These are phyloP conservation scores for Yarrowia sp. DNA, from an alignment of 805 yeast genomes.

Conservation along the genomic window DNA sequence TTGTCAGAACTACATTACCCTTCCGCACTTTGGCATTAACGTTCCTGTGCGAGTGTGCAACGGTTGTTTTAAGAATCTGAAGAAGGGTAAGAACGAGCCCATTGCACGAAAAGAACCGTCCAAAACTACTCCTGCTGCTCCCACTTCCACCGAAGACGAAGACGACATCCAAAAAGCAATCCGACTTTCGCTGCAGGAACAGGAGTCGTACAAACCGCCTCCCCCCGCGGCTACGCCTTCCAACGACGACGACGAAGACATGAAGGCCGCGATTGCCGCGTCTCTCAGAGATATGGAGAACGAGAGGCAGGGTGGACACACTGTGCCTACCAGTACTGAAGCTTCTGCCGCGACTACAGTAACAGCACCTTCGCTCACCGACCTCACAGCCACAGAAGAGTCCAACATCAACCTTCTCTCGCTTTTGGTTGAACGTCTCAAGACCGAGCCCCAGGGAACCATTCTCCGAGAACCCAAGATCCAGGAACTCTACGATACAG, in stretches of 20 bases:
- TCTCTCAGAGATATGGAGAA: constrained; percentile 71
- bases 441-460: constrained; percentile 47
- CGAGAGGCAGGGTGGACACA: constrained; percentile 27
- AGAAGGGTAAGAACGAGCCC: constrained; percentile 30
- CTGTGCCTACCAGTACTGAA: background rate
- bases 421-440: constrained; percentile 56
- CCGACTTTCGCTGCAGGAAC: constrained; percentile 69
- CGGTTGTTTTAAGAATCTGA: constrained; percentile 68
- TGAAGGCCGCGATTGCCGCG: constrained; percentile 93
- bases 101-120: background rate
- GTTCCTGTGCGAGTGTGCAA: constrained; percentile 94
- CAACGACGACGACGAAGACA: constrained; percentile 78
- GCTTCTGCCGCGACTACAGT: background rate
- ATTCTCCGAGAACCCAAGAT: constrained; percentile 50
- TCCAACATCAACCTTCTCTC: constrained; percentile 67
- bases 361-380: constrained; percentile 30
- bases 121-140: background rate
- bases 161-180: constrained; percentile 77
- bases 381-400: constrained; percentile 61
- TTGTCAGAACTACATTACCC: constrained; percentile 66
- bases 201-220: constrained; percentile 30
- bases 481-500: constrained; percentile 56
- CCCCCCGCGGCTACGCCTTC: constrained; percentile 37
- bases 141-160: constrained; percentile 48
- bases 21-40: constrained; percentile 81